A percentile compares a stretch with the other conserved stretches of the same genome.
phyloP scores from a whole-genome alignment of 345 rosid genomes.

The Cardamine occulta region DNA sequence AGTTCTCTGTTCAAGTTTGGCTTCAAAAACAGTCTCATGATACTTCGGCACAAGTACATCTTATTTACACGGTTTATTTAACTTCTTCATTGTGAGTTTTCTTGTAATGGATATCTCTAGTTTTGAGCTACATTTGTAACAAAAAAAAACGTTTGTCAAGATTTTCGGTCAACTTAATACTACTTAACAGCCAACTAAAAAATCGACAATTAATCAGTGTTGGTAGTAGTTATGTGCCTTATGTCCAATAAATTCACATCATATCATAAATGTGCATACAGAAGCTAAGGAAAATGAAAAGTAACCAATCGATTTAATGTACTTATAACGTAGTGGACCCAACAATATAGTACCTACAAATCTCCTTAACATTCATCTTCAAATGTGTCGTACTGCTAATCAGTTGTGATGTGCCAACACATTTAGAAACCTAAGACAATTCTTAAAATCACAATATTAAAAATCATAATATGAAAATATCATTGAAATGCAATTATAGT shows the following conservation, averaged over 20 bases:
- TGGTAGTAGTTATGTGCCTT: not conserved
- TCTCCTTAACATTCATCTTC: not conserved
- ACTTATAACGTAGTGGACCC: not conserved
- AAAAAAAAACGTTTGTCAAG: not conserved
- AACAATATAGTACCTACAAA: not conserved
- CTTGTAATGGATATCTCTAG: no score
- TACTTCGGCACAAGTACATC: no score
- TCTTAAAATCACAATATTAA: not conserved
- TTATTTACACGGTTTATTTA: no score
- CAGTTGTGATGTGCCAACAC: not conserved
- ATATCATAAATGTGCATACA: not conserved
- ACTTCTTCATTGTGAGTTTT: no score
- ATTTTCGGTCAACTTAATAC: not conserved
- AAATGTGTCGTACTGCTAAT: not conserved
- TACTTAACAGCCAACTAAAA: not conserved
- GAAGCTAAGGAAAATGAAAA: not conserved
- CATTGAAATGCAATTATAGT: not conserved
- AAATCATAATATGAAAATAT: not conserved
- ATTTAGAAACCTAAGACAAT: not conserved
- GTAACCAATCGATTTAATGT: not conserved
- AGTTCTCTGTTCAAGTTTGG: no score
- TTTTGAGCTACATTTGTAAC: no score
- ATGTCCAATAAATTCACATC: not conserved
- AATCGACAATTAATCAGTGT: not conserved
- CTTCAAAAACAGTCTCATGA: no score